A percentile compares a stretch with the other conserved stretches of the same genome.
These are phyloP conservation scores for Puccinia polysora DNA, from an alignment of 1,284 basidiomycete species.

Conservation along the genomic window DNA sequence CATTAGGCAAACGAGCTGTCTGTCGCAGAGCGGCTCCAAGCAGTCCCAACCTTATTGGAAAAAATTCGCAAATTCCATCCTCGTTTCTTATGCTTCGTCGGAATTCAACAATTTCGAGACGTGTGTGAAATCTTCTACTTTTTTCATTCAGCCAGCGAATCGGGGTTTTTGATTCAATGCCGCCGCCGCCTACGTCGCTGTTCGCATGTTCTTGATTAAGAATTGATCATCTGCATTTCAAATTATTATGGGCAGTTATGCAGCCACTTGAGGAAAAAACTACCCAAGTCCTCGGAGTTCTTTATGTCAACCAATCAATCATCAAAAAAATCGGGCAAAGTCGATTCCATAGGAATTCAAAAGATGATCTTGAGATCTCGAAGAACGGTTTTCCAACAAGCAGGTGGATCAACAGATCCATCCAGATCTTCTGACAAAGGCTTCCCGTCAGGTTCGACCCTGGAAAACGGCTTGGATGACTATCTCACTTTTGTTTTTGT, in stretches of 20 bases:
- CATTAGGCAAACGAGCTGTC: constrained; percentile 23
- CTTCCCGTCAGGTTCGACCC: not conserved
- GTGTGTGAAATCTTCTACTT: not conserved
- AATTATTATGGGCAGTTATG: not conserved
- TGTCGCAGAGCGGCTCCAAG: not conserved
- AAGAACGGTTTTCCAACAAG: no score
- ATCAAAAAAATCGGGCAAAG: not conserved
- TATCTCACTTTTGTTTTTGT: constrained; percentile 22
- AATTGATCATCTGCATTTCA: not conserved
- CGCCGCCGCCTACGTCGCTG: no score
- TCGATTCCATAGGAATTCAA: constrained; percentile 9
- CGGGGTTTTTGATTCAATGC: not conserved
- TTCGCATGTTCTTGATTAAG: no score
- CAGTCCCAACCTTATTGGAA: not conserved
- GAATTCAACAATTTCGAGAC: not conserved
- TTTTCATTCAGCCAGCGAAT: not conserved
- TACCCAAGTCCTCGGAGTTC: not conserved
- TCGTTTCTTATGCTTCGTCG: constrained; percentile 19
- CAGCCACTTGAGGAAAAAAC: constrained; percentile 5
- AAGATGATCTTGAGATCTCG: constrained; percentile 1
- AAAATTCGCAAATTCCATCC: constrained; percentile 5
- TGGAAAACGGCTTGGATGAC: no score
- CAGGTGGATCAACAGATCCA: not conserved
- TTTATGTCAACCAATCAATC: not conserved
- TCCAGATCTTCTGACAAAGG: no score